These are phyloP conservation scores for Erodium trifolium DNA, from an alignment of 441 rosid genomes.

Conservation along the genomic window DNA sequence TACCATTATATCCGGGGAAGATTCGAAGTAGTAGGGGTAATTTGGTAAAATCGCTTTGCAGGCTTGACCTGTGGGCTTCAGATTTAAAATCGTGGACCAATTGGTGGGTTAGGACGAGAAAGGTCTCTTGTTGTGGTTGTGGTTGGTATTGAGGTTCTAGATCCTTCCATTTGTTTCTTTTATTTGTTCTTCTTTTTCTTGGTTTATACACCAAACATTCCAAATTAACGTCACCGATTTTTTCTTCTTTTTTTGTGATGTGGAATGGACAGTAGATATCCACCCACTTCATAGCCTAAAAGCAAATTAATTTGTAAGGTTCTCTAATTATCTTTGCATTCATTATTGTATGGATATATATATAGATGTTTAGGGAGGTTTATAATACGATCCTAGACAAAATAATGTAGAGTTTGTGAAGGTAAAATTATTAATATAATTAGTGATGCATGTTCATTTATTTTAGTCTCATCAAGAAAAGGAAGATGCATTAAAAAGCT, in stretches of 20 bases:
- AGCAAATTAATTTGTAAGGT: too few species aligned
- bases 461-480: too few species aligned
- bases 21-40: neutral
- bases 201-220: neutral
- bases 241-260: neutral
- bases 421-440: too few species aligned
- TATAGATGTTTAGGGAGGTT: too few species aligned
- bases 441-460: too few species aligned
- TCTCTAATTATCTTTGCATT: too few species aligned
- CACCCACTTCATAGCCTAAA: neutral
- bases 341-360: too few species aligned
- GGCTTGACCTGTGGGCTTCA: neutral
- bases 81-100: neutral
- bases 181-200: neutral
- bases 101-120: constrained; percentile 1
- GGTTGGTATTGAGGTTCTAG: constrained; percentile 1
- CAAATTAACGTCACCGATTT: neutral
- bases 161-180: neutral
- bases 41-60: neutral
- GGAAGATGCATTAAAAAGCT: too few species aligned
- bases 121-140: neutral
- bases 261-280: constrained; percentile 1
- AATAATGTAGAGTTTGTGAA: too few species aligned
- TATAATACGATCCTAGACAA: too few species aligned
- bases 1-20: neutral